A percentile compares a stretch with the other conserved stretches of the same genome.
These are phyloP conservation scores for Acanthamoeba culbertsoni DNA, from an alignment of 208 protist species.

Conservation along the genomic window DNA sequence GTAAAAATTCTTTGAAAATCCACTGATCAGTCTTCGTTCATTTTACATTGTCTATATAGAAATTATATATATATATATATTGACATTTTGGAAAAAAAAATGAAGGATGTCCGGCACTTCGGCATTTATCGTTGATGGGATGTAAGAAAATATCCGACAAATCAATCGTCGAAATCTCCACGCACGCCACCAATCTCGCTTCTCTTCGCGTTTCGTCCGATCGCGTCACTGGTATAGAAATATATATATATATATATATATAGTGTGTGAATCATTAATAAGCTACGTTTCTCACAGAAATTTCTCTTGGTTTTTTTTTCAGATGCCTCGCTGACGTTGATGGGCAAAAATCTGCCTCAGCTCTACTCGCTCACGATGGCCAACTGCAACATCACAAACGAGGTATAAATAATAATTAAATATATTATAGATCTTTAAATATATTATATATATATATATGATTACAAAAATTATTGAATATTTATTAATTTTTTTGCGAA, in stretches of 20 bases:
- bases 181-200: background rate
- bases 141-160: conserved; percentile 57
- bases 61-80: background rate
- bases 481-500: background rate
- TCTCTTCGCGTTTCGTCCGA: background rate
- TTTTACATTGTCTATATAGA: too few species aligned
- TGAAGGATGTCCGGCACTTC: background rate
- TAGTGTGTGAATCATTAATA: background rate
- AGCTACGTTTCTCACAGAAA: background rate
- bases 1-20: too few species aligned
- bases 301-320: background rate
- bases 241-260: too few species aligned
- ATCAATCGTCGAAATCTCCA: background rate
- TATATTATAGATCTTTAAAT: background rate
- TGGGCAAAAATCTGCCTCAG: conserved; percentile 17
- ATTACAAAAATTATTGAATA: background rate
- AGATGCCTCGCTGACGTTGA: background rate
- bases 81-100: background rate
- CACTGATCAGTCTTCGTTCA: too few species aligned
- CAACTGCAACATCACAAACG: conserved; percentile 38
- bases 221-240: background rate
- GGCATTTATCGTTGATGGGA: background rate
- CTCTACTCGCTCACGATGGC: conserved; percentile 25
- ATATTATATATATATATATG: background rate
- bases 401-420: background rate